Evolutionary conservation across 495 filamentous ascomycete genomes (phyloP).

Genomic region (Aspergillus biplanus): DNA sequence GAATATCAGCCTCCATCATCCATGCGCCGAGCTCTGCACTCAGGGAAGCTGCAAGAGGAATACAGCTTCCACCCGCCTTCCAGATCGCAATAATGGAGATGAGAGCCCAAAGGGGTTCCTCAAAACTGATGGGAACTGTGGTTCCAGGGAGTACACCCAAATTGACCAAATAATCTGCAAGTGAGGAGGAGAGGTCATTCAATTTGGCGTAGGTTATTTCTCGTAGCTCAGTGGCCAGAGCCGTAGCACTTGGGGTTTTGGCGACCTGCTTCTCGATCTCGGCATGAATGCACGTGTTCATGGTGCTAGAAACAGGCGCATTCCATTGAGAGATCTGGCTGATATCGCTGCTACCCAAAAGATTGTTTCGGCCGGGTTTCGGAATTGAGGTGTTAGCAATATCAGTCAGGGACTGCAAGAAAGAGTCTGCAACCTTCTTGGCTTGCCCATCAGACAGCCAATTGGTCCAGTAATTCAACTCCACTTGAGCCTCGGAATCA

Average conservation of each 20-base stretch:
- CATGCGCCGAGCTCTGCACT: neutral
- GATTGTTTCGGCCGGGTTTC: neutral
- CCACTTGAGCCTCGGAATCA: neutral
- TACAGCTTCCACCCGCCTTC: slow-evolving; percentile 6
- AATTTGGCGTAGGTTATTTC: slow-evolving; percentile 5
- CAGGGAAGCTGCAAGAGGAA: neutral
- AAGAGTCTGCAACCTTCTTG: neutral
- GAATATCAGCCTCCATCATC: slow-evolving; percentile 4
- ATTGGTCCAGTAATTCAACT: slow-evolving; percentile 12
- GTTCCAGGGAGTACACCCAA: slow-evolving; percentile 8
- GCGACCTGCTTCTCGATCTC: neutral
- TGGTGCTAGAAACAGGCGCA: too few relatives aligned
- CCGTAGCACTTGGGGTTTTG: neutral
- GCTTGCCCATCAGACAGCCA: slow-evolving; percentile 4
- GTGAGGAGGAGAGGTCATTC: neutral
- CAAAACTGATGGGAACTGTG: neutral
- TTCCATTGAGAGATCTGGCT: slow-evolving; percentile 1
- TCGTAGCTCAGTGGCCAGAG: neutral
- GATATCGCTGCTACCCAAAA: neutral
- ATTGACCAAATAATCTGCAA: slow-evolving; percentile 1
- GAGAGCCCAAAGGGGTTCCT: neutral
- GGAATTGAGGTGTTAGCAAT: neutral
- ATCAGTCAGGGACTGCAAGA: neutral
- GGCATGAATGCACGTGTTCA: neutral
- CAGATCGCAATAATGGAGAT: slow-evolving; percentile 4